Conservation (phyloP, 1,139 yeast species). For the Hemisphaericaspora xylanilytica region DNA sequence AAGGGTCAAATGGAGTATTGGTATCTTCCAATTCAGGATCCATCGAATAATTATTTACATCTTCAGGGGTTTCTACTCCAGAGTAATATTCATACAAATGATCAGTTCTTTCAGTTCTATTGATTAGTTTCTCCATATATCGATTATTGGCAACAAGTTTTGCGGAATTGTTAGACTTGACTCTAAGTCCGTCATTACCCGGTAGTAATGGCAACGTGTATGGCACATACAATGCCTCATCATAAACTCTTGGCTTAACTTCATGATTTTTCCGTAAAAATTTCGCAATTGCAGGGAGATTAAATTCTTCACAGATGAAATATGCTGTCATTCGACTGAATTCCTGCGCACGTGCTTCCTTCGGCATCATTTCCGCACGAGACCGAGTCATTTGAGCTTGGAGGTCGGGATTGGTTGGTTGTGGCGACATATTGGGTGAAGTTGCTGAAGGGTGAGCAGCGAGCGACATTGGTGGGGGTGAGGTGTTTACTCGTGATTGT, state of each 20-base stretch:
- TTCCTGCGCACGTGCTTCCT: slow-evolving; percentile 64
- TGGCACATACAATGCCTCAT: slow-evolving; percentile 88
- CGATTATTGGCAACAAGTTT: slow-evolving; percentile 60
- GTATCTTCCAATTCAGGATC: slow-evolving; percentile 44
- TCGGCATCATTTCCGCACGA: slow-evolving; percentile 67
- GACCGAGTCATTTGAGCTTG: slow-evolving; percentile 47
- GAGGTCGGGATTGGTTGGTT: slow-evolving; percentile 18
- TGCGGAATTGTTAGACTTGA: slow-evolving; percentile 73
- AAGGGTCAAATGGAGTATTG: slow-evolving; percentile 43
- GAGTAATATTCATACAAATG: slow-evolving; percentile 90
- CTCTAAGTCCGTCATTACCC: slow-evolving; percentile 81
- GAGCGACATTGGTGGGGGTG: slow-evolving; percentile 4
- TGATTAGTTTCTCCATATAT: slow-evolving; percentile 73
- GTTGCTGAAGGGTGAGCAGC: slow-evolving; percentile 3
- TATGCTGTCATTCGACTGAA: slow-evolving; percentile 89
- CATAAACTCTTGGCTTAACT: slow-evolving; percentile 82
- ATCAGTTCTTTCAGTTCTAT: slow-evolving; percentile 79
- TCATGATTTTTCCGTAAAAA: slow-evolving; percentile 70
- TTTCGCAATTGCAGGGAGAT: slow-evolving; percentile 58
- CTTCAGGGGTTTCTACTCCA: slow-evolving; percentile 71
- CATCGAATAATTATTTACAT: slow-evolving; percentile 56
- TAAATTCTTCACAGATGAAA: slow-evolving; percentile 78
- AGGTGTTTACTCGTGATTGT: slow-evolving; percentile 13
- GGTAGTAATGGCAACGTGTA: slow-evolving; percentile 85
- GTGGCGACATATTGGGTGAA: slow-evolving; percentile 13